Percentiles rank a stretch among this genome's conserved stretches.
phyloP scores from a whole-genome alignment of 495 filamentous ascomycete species.

The Aspergillus affinis region DNA sequence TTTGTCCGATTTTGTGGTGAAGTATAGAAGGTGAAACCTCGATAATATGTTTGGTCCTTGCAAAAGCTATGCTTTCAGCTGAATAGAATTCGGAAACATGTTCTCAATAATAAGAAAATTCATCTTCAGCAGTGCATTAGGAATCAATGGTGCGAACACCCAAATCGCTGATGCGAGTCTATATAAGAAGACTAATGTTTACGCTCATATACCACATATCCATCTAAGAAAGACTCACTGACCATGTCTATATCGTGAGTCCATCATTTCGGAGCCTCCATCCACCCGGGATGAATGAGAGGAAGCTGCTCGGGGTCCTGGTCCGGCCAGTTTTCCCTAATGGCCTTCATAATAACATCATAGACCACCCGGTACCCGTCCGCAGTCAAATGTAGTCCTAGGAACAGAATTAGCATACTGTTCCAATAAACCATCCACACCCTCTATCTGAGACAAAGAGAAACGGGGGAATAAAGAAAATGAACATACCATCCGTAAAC shows the following conservation, averaged over 20 bases:
- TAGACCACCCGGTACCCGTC: slow-evolving; percentile 60
- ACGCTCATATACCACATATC: background rate
- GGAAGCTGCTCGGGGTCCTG: slow-evolving; percentile 52
- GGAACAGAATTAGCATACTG: slow-evolving; percentile 13
- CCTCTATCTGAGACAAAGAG: background rate
- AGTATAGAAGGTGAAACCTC: background rate
- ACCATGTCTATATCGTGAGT: background rate
- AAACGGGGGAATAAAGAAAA: slow-evolving; percentile 4
- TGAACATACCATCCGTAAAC: slow-evolving; percentile 58
- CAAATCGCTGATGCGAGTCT: background rate
- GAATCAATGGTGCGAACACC: too few relatives aligned
- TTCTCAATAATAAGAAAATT: too few relatives aligned
- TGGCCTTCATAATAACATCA: slow-evolving; percentile 52
- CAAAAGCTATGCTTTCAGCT: too few relatives aligned
- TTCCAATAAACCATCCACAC: background rate
- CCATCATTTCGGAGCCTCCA: slow-evolving; percentile 42
- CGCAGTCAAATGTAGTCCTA: slow-evolving; percentile 66
- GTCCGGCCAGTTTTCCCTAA: slow-evolving; percentile 57
- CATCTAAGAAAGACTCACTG: background rate
- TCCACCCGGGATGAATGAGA: slow-evolving; percentile 55
- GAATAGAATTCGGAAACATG: too few relatives aligned
- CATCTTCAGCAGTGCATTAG: too few relatives aligned
- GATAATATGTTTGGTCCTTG: too few relatives aligned
- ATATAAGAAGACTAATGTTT: background rate
- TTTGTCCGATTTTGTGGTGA: too few relatives aligned